Evolutionary conservation across 2,329 filamentous ascomycete genomes (phyloP).

Genomic region (Xylogone sp.): DNA sequence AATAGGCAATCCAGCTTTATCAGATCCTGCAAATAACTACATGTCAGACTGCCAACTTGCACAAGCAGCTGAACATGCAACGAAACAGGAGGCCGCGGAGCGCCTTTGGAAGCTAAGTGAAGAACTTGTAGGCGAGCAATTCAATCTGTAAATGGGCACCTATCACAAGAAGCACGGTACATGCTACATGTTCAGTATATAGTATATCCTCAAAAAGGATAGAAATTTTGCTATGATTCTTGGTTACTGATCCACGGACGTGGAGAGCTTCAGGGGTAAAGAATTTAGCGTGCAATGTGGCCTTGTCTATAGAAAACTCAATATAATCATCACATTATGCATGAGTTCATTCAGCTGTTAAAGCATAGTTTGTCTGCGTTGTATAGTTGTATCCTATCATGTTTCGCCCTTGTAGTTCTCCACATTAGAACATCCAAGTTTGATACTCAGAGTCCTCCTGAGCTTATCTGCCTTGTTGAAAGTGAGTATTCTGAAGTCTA

Average conservation of each 20-base stretch:
- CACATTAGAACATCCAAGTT: no score
- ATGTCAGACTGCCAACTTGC: neutral
- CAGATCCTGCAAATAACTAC: neutral
- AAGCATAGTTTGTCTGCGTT: no score
- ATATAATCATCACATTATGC: no score
- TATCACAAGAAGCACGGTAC: neutral
- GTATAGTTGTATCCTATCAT: no score
- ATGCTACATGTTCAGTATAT: neutral
- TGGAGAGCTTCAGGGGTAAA: no score
- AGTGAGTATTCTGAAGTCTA: neutral
- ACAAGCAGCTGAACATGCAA: neutral
- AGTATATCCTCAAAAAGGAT: neutral
- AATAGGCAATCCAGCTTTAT: no score
- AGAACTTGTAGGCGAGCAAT: slow-evolving; percentile 30
- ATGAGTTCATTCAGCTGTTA: no score
- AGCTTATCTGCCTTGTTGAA: no score
- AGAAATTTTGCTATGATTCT: neutral
- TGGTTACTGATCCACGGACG: neutral
- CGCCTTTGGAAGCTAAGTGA: slow-evolving; percentile 42
- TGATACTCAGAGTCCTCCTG: no score
- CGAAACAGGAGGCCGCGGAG: slow-evolving; percentile 27
- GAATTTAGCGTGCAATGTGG: no score
- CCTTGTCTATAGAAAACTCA: no score
- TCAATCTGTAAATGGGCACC: neutral
- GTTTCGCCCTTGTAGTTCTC: no score